Conservation (phyloP, 768 basidiomycete genomes). For the Kwoniella sp. region DNA sequence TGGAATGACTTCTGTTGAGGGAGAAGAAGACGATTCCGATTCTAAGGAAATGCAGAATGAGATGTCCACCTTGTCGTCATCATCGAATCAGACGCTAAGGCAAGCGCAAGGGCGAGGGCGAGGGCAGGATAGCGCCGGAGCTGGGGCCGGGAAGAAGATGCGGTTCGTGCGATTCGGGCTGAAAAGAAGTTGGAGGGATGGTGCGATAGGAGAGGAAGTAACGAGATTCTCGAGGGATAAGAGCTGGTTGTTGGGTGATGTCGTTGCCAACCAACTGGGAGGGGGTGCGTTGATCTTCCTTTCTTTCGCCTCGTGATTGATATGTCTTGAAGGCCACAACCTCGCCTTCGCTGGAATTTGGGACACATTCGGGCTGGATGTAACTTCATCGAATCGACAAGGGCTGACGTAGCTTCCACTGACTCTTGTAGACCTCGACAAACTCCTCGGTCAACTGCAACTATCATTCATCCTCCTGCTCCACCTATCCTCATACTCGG, state of each 20-base stretch:
- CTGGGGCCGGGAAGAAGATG: constrained; percentile 33
- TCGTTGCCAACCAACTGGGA: constrained; percentile 38
- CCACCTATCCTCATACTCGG: constrained; percentile 56
- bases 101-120: constrained; percentile 5
- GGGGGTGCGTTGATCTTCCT: constrained; percentile 43
- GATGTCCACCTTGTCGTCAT: neutral
- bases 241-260: constrained; percentile 54
- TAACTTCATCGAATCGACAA: too few relatives aligned
- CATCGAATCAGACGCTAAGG: constrained; percentile 2
- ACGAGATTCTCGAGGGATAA: constrained; percentile 56
- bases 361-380: too few relatives aligned
- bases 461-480: constrained; percentile 57
- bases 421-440: constrained; percentile 40
- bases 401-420: too few relatives aligned
- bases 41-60: constrained; percentile 6
- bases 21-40: constrained; percentile 38
- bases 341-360: too few relatives aligned
- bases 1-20: constrained; percentile 49
- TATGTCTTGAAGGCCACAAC: too few relatives aligned
- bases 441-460: constrained; percentile 55
- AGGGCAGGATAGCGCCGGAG: constrained; percentile 17
- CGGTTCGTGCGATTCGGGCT: constrained; percentile 52
- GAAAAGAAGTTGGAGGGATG: constrained; percentile 56
- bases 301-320: neutral
- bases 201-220: constrained; percentile 56